Evolutionary conservation across 345 rosid genomes (phyloP), one percentile per base, ranked within the genome.

Genomic region (Linum tenue): DNA sequence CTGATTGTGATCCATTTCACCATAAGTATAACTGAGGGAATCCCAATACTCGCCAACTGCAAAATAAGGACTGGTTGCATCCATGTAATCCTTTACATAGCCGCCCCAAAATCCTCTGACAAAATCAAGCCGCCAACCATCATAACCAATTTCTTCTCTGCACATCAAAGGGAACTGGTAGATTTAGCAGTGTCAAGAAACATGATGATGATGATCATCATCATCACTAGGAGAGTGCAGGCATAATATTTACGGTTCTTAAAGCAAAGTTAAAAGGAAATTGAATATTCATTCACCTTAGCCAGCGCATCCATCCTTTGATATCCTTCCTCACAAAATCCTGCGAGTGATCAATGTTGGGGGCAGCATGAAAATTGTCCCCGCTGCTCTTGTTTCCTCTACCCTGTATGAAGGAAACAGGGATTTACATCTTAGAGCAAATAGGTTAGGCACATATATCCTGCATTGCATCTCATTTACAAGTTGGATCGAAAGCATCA

Each of bases 41-140:
- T 92, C 99, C 97, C 97, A 92, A 66, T 82, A 92, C 80, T 92
- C 99, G 39, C 97, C 99, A 58, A 90, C 97, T 42, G 89, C 89
- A 73, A 92, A 92, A 72, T 76, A 82, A 3, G 99, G 99, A 60
- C 85, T 85, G 75, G 62, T 92, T 58, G 95, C 82, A 73, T 88
- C 95, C 79, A 92, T 55, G 72, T 92, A 92, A 82, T 92, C 99
- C 85, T 88, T 90, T n/a, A 90, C 92, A 75, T 92, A 90, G 68
- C 99, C 99, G 75, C 99, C 97, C 99, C 99, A 92, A 73, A 92
- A 92, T 53, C 99, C 99, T 86, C 99, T 84, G 39, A 82, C 95
- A 67, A 92, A 92, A 79, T 92, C 99, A 64, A 92, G 96, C 84
- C 99, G 86, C 97, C 99, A 92, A 77, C 97, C 99, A 76, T 92